Base-by-base conservation (phyloP, 1,139 yeast species). In the Blastobotrys persicus region DNA sequence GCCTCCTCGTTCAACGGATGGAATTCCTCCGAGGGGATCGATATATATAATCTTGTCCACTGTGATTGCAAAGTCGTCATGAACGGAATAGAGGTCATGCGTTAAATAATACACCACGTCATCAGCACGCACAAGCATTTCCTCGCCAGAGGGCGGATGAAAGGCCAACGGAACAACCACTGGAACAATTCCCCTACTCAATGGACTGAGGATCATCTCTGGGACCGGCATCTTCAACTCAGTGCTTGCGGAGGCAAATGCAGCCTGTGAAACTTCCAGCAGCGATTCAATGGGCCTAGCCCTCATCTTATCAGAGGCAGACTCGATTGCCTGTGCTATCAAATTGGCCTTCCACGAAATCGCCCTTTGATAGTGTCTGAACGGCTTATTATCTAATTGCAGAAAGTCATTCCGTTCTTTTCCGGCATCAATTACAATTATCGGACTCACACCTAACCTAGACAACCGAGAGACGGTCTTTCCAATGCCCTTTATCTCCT, bases 11-110 rank as follows among this genome's bases (percentile, higher is more conserved):
- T 89, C 96, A 31, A 82, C 73, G 0, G 95, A 85, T 0, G 98
- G 98, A 9, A 88, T 84, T 0, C 98, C 98, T 1, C 98, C 98
- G 12, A 78, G 65, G 0, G 83, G 80, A 58, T 89, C 97, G 28
- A 92, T 72, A 56, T 85, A 80, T 6, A 92, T 80, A 28, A 92
- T 69, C 58, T 92, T 92, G 55, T 92, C 98, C 31, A 92, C 77
- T 5, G 80, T 66, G n/a, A 60, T 54, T 54, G 57, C 50, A n/a
- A 49, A 48, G 9, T 37, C 41, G 3, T 11, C 13, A 37, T 19
- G 18, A 6, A 23, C 17, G 3, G 41, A 37, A 14, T 13, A 7
- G 13, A 76, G 59, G 23, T 65, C 64, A 20, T 50, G 44, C 2
- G 73, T 66, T 2, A 75, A 54, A 14, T 66, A 59, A 42, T 63